Base-by-base conservation (phyloP, 306 rosid genomes). In the Prunus mume region DNA sequence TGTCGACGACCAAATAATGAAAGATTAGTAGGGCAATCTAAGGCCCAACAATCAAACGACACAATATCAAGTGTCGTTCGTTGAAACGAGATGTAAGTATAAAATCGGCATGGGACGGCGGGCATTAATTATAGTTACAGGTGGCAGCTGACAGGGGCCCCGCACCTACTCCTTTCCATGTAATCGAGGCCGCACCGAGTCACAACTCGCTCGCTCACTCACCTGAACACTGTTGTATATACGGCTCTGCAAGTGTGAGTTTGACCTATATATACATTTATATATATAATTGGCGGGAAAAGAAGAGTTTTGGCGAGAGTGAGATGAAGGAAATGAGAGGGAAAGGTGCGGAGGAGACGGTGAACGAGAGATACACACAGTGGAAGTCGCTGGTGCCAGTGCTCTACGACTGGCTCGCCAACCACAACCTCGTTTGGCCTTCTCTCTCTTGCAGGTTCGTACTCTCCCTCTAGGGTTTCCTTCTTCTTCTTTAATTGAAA, bases 341-440 rank as follows among this genome's bases (percentile, higher is more conserved):
- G 24, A 70, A 46, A 51, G 77, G n/a, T 0, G 47, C 83, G 51
- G 86, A 78, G 77, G 56, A 66, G 56, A 68, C 83, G 71, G 83
- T 78, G 78, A 78, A 83, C 67, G 83, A 78, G 55, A 68, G 81
- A 60, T 95, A 95, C 86, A 71, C 91, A 9, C 97, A 89, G 55
- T 92, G 97, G 97, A 95, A 92, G 82, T 89, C 95, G 3, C 91
- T 86, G 9, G 93, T 95, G 28, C 97, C 97, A 0, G 89, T 92
- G 43, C 95, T 95, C 34, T 95, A 95, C 68, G 99, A 95, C 83
- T 95, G 97, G 97, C 92, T 95, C 47, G 92, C 94, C 55, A 92
- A 95, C 70, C 99, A 95, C 84, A 95, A 95, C 78, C 99, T 95
- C 54, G 91, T 85, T n/a, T 92, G 97, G 97, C 99, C 97, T 43